phyloP scores from a whole-genome alignment of 495 filamentous ascomycete genomes.

The Neurospora sp. region DNA sequence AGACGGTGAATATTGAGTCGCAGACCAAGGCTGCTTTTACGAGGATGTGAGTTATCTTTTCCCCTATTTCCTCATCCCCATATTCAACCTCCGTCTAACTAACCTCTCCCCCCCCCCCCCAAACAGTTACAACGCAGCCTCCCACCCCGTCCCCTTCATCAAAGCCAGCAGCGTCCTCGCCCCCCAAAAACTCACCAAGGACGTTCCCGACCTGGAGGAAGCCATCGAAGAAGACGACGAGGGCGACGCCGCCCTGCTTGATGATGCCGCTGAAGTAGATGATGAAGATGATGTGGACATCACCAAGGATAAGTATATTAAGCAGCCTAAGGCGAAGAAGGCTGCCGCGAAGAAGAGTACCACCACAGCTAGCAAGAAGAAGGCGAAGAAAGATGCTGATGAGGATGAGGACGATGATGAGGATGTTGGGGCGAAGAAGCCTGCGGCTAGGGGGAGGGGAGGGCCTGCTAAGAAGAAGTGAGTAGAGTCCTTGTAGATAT shows the following conservation, averaged over 20 bases:
- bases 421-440: constrained; percentile 5
- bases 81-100: neutral
- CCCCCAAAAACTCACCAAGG: constrained; percentile 60
- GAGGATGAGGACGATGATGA: constrained; percentile 23
- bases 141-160: constrained; percentile 92
- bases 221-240: constrained; percentile 90
- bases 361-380: constrained; percentile 27
- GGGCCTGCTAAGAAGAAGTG: constrained; percentile 4
- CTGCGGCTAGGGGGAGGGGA: constrained; percentile 11
- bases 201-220: constrained; percentile 89
- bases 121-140: constrained; percentile 67
- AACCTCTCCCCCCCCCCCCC: constrained; percentile 5
- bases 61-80: neutral
- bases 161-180: constrained; percentile 69
- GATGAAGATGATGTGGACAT: constrained; percentile 65
- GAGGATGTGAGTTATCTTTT: constrained; percentile 46
- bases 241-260: constrained; percentile 37
- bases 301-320: constrained; percentile 94
- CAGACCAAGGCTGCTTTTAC: constrained; percentile 87
- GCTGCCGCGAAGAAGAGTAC: constrained; percentile 40
- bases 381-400: constrained; percentile 20
- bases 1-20: constrained; percentile 64
- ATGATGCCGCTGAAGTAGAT: constrained; percentile 50
- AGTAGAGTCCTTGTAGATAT: neutral
- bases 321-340: constrained; percentile 78